Evolutionary conservation across 257 asterid genomes (phyloP), one percentile per base, ranked within the genome.

Genomic region (Gardenia jasminoides): DNA sequence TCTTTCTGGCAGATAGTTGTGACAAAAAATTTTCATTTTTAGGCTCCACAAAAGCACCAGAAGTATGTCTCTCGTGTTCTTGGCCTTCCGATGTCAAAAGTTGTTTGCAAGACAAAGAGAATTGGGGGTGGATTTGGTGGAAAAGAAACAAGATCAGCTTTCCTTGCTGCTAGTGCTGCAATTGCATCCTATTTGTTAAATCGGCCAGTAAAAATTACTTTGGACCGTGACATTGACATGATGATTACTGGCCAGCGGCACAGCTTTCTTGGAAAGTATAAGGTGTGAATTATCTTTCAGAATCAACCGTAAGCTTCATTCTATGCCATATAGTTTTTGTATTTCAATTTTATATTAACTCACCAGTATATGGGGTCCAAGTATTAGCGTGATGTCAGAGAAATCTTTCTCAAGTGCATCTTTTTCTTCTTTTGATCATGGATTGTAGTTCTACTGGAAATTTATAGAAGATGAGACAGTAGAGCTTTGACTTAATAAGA

Each of bases 41-140:
- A 95, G 99, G 91, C 97, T 70, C 98, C 97, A 78, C 92, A 88
- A 84, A 93, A 92, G 88, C 98, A 95, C 86, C 99, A 95, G 82
- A 90, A 93, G 84, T 93, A 95, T 85, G 94, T 95, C 31, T 70
- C 94, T 44, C 92, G 54, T 62, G 98, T 95, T 79, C 97, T 95
- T 69, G 97, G 97, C 80, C 96, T 95, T 80, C 93, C 99, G 54
- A 95, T 93, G 99, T 90, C 99, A 58, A 95, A 95, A 85, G 99
- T 95, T 75, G 98, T 95, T 59, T 95, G 99, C 90, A 95, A 86
- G 91, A 92, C 96, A 54, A 95, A 95, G 91, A 86, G 99, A 89
- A 90, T 95, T 71, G 99, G 98, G 31, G 99, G 99, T 87, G 99
- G 98, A 68, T 95, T 95, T 83, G 99, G 99, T 79, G 99, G 99